Conservation (phyloP, 1,139 yeast species). For the Geotrichum histeridarum region DNA sequence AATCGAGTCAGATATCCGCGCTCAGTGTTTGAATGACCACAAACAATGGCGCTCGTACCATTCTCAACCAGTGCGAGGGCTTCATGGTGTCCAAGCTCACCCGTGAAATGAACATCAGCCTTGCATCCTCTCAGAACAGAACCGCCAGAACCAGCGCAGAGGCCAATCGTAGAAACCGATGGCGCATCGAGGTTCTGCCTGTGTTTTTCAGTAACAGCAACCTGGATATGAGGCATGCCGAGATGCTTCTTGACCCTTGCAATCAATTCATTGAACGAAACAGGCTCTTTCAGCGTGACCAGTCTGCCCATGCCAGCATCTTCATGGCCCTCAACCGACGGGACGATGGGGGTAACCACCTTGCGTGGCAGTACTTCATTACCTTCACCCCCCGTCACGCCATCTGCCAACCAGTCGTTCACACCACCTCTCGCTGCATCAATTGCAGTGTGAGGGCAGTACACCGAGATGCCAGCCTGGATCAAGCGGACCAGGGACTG, state of each 20-base stretch:
- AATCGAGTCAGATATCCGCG: conserved; percentile 65
- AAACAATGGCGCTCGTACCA: conserved; percentile 69
- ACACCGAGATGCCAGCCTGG: conserved; percentile 74
- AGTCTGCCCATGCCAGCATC: conserved; percentile 83
- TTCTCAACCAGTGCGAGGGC: conserved; percentile 62
- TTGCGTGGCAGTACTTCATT: conserved; percentile 25
- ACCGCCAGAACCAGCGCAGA: conserved; percentile 96
- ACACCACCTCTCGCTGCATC: conserved; percentile 92
- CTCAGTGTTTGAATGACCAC: conserved; percentile 91
- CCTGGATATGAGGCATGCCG: conserved; percentile 54
- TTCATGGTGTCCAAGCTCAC: conserved; percentile 93
- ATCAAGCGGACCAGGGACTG: conserved; percentile 65
- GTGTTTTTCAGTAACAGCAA: conserved; percentile 47
- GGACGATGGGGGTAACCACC: conserved; percentile 20
- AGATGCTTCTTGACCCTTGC: conserved; percentile 52
- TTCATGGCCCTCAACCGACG: conserved; percentile 38
- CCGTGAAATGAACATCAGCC: conserved; percentile 81
- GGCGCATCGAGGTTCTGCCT: conserved; percentile 24
- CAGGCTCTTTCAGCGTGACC: conserved; percentile 46
- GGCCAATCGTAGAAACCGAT: conserved; percentile 48
- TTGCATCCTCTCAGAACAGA: conserved; percentile 55
- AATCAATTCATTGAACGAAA: conserved; percentile 47
- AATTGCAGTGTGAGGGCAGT: conserved; percentile 93
- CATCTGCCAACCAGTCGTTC: conserved; percentile 80
- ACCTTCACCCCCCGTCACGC: conserved; percentile 42